Base-by-base conservation (phyloP, 495 filamentous ascomycete species). In the Thermochaetoides thermophila region DNA sequence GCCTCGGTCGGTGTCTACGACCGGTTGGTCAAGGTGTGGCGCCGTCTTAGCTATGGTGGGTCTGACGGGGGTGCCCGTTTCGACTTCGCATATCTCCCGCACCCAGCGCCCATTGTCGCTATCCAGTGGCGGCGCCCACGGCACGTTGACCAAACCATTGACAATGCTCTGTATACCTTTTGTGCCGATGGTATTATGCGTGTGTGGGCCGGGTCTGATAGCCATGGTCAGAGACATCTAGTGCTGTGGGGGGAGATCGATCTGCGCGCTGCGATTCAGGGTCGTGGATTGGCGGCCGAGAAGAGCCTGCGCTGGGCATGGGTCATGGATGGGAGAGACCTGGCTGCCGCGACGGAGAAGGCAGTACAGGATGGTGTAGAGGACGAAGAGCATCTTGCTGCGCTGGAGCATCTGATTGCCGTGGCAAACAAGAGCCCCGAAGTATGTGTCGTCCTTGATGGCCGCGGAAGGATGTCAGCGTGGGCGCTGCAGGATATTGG, bases 401-500 rank as follows among this genome's bases (percentile, higher is more conserved):
- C 77, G 9, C 56, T 95, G 25, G 74, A 85, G 44, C 84, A 92
- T 55, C 62, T 96, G 5, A 75, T 85, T 18, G 83, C 91, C 38
- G 73, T 95, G 37, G 83, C 83, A 5, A 87, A 84, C 34, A 74
- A 75, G 17, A 77, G 66, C 31, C 91, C 87, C 0, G 91, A 99
- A 45, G 71, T 96, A 2, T 85, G 83, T 42, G 64, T 95, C 11
- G 74, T 87, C 2, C 63, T 92, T 32, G 86, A 99, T 55, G 76
- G 78, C 13, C 61, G 68, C 23, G 89, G 89, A 4, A 72, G 77
- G 43, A 84, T 96, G 83, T 84, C 81, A 29, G 89, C 86, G 0
- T 94, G 87, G 87, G 91, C 83, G 2, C 50, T 99, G 34, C 86
- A 96, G 52, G 84, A 86, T 48, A 68, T 95, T 16, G 83, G 84